phyloP scores from a whole-genome alignment of 1,284 basidiomycete species.

The Neonothopanus nambi region DNA sequence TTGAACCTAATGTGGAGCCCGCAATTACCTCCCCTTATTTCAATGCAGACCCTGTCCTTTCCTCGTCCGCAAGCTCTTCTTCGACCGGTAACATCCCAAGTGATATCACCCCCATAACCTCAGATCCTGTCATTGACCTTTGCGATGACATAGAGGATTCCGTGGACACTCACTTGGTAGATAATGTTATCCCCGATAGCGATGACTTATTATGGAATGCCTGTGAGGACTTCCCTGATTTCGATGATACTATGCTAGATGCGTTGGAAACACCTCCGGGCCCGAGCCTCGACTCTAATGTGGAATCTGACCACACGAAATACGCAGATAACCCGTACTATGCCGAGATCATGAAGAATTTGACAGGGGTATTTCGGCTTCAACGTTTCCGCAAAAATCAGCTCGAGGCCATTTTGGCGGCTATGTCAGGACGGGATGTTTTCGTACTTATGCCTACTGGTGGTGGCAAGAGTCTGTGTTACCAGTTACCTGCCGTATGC shows the following conservation, averaged over 20 bases:
- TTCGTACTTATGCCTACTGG: conserved; percentile 98
- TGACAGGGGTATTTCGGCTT: conserved; percentile 72
- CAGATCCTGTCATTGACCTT: conserved; percentile 4
- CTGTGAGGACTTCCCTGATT: conserved; percentile 22
- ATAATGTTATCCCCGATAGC: conserved; percentile 22
- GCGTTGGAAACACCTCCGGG: not conserved
- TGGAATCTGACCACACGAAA: conserved; percentile 16
- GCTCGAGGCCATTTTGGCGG: conserved; percentile 82
- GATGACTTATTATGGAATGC: conserved; percentile 32
- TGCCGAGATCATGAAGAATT: conserved; percentile 59
- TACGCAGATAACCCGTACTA: conserved; percentile 45
- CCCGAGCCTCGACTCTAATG: not conserved
- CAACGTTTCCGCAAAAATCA: conserved; percentile 81
- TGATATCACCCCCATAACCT: not conserved
- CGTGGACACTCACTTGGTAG: not conserved
- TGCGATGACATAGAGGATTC: conserved; percentile 5
- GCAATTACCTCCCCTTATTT: conserved; percentile 22
- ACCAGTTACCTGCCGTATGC: conserved; percentile 87
- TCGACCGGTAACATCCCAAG: not conserved
- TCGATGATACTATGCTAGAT: conserved; percentile 7
- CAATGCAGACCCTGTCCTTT: conserved; percentile 5
- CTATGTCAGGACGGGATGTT: conserved; percentile 82
- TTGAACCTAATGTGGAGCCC: not conserved
- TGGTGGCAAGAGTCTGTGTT: conserved; percentile 90
- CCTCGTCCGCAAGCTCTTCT: not conserved